A percentile compares a stretch with the other conserved stretches of the same genome.
These are phyloP conservation scores for Cyclotella sp. DNA, from an alignment of 108 stramenopile species.

Conservation along the genomic window DNA sequence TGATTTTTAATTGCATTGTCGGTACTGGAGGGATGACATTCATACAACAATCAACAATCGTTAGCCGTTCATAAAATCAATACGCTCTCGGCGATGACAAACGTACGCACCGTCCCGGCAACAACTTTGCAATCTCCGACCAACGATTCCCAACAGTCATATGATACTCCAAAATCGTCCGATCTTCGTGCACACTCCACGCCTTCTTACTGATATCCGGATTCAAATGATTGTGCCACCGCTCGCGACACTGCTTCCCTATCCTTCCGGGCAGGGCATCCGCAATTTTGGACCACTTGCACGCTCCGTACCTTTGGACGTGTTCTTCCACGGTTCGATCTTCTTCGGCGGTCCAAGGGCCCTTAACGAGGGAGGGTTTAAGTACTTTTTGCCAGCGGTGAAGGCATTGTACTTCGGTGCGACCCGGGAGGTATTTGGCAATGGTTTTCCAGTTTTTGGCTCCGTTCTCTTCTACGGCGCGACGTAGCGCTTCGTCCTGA, in stretches of 20 bases:
- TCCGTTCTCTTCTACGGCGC: constrained; percentile 60
- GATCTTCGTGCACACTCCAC: constrained; percentile 92
- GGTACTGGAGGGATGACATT: constrained; percentile 55
- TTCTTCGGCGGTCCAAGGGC: constrained; percentile 77
- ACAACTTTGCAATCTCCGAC: constrained; percentile 91
- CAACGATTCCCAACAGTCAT: constrained; percentile 87
- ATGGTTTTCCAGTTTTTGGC: constrained; percentile 87
- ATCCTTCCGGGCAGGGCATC: constrained; percentile 75
- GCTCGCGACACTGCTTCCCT: constrained; percentile 99
- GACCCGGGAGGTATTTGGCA: constrained; percentile 66
- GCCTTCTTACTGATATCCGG: constrained; percentile 89
- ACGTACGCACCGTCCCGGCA: constrained; percentile 70
- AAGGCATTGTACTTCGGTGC: constrained; percentile 55
- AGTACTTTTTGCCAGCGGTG: constrained; percentile 52
- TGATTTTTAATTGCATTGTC: constrained; percentile 99
- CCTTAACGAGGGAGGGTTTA: constrained; percentile 57
- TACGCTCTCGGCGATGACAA: not conserved
- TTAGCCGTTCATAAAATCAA: not conserved
- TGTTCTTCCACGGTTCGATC: constrained; percentile 59
- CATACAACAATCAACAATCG: constrained; percentile 30
- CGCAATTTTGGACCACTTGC: constrained; percentile 74
- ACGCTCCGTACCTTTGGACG: constrained; percentile 35
- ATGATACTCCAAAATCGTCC: constrained; percentile 84
- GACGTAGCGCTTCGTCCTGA: constrained; percentile 36
- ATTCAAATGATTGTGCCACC: constrained; percentile 99